These are phyloP conservation scores for Solanum medicagineum DNA, from an alignment of 257 asterid genomes.

Conservation along the genomic window DNA sequence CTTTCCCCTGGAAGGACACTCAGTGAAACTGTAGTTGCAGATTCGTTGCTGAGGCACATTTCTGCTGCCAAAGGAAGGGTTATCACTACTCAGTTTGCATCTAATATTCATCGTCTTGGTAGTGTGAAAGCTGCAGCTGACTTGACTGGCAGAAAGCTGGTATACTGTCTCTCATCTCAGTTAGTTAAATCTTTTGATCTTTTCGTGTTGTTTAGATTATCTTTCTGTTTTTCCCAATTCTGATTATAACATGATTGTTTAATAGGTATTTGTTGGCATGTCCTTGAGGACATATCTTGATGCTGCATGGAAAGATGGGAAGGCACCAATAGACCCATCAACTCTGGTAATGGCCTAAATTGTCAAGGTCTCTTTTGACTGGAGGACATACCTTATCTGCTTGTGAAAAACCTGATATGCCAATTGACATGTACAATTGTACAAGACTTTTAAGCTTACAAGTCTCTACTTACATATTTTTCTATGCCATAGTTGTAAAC, in stretches of 20 bases:
- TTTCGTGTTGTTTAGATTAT: neutral
- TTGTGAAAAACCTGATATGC: neutral
- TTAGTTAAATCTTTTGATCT: neutral
- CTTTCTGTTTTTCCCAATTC: neutral
- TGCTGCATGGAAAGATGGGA: conserved; percentile 99
- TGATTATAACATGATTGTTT: conserved; percentile 1
- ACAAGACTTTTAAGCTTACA: neutral
- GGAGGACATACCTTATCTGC: neutral
- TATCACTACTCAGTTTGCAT: conserved; percentile 93
- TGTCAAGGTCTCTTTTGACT: neutral
- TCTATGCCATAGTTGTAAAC: neutral
- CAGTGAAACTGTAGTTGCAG: conserved; percentile 91
- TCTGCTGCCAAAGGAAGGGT: conserved; percentile 87
- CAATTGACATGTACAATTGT: neutral
- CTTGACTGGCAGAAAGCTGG: conserved; percentile 95
- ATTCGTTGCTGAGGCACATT: conserved; percentile 70
- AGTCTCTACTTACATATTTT: neutral
- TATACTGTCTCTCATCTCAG: conserved; percentile 16
- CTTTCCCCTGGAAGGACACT: conserved; percentile 96
- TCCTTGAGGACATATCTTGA: conserved; percentile 96
- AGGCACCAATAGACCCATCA: conserved; percentile 97
- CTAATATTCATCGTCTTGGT: conserved; percentile 96
- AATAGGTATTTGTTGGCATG: conserved; percentile 97
- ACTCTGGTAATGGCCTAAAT: conserved; percentile 60
- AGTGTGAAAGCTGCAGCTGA: conserved; percentile 99